Percentiles rank a stretch among this genome's conserved stretches.
Evolutionary conservation across 2,329 filamentous ascomycete genomes (phyloP).

Genomic region (Epichloe baconii): DNA sequence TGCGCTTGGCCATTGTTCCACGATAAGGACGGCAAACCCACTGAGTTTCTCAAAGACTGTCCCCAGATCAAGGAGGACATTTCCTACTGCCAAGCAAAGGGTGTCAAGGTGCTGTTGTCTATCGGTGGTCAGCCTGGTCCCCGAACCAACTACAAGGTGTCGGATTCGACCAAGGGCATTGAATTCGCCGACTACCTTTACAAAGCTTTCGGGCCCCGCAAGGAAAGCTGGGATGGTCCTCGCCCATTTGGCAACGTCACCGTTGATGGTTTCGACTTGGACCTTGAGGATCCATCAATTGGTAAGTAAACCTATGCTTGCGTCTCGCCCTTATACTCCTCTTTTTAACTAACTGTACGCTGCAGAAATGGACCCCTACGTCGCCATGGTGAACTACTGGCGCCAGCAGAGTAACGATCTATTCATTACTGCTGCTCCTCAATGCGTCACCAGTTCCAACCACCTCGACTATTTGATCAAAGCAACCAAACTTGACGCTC

Average conservation of each 20-base stretch:
- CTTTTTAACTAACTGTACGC: too few relatives aligned
- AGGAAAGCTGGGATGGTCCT: constrained; percentile 18
- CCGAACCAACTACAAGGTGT: constrained; percentile 20
- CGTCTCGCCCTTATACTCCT: too few relatives aligned
- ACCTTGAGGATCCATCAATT: constrained; percentile 21
- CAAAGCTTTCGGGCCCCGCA: constrained; percentile 24
- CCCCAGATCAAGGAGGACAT: constrained; percentile 25
- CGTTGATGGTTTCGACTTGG: constrained; percentile 31
- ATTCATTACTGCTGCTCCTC: constrained; percentile 31
- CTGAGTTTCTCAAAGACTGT: constrained; percentile 24
- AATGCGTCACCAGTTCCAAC: constrained; percentile 24
- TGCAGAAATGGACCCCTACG: constrained; percentile 23
- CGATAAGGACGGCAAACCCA: constrained; percentile 9
- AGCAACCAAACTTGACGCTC: constrained; percentile 26
- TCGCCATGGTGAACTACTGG: constrained; percentile 24
- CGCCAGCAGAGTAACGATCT: constrained; percentile 18
- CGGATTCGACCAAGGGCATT: constrained; percentile 16
- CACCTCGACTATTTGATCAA: constrained; percentile 26
- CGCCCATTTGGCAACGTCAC: constrained; percentile 25
- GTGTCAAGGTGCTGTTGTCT: constrained; percentile 30
- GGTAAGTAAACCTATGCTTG: constrained; percentile 12
- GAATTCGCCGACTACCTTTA: constrained; percentile 27
- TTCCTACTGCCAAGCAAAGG: constrained; percentile 25
- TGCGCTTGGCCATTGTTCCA: constrained; percentile 10
- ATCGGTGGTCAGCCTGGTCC: constrained; percentile 23